phyloP scores from a whole-genome alignment of 2,329 filamentous ascomycete genomes.

The Apiospora marii region DNA sequence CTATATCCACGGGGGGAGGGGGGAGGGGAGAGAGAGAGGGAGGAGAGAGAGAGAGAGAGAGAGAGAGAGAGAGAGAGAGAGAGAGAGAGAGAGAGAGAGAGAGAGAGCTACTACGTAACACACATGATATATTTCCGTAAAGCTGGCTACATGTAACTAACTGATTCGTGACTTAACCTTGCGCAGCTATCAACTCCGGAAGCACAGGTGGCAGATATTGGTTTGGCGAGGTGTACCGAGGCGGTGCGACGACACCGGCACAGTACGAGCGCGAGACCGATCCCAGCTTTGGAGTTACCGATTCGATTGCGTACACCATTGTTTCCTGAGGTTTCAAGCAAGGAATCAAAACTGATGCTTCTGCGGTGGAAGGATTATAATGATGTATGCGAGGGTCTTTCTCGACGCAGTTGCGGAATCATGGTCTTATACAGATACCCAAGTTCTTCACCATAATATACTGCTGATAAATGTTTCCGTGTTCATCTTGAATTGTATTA shows the following conservation, averaged over 20 bases:
- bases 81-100: no score
- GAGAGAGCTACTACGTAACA: no score
- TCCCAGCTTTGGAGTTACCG: not conserved
- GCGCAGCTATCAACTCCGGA: conserved; percentile 11
- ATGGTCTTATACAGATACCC: not conserved
- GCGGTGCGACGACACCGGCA: conserved; percentile 17
- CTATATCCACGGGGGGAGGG: no score
- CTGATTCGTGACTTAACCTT: not conserved
- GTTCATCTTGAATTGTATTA: conserved; percentile 6
- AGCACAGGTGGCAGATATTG: conserved; percentile 23
- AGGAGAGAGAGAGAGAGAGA: no score
- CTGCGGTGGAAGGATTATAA: not conserved
- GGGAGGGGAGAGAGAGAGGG: no score
- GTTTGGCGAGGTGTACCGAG: conserved; percentile 25
- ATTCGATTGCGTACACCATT: conserved; percentile 25
- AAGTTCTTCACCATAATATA: not conserved
- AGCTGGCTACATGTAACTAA: not conserved
- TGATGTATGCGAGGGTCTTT: not conserved
- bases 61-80: no score
- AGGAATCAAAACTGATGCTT: no score
- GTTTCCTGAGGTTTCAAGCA: not conserved
- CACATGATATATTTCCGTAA: no score
- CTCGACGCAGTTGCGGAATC: not conserved
- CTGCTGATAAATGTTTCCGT: not conserved
- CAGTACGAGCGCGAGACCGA: conserved; percentile 10